Conservation (phyloP, 495 filamentous ascomycete genomes). For the Xylaria flabelliformis region DNA sequence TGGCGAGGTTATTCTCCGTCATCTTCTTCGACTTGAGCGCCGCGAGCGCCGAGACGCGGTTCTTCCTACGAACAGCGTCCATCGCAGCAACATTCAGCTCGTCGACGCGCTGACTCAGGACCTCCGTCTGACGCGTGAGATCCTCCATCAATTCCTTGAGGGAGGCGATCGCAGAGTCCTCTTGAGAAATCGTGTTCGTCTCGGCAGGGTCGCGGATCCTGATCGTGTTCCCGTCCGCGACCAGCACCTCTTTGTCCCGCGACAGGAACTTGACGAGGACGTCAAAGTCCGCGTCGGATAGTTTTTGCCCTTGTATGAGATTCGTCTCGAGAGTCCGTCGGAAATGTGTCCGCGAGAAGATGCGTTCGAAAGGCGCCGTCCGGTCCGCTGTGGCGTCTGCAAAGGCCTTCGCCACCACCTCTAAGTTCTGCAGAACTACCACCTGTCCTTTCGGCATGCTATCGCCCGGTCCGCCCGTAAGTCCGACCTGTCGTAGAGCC, state of each 20-base stretch:
- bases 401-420: constrained; percentile 57
- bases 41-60: constrained; percentile 73
- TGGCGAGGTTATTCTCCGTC: constrained; percentile 70
- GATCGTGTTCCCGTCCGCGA: constrained; percentile 74
- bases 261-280: constrained; percentile 74
- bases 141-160: constrained; percentile 71
- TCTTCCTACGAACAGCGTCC: constrained; percentile 70
- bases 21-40: constrained; percentile 84
- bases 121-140: constrained; percentile 62
- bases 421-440: constrained; percentile 62
- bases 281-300: constrained; percentile 71
- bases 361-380: constrained; percentile 63
- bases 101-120: constrained; percentile 60
- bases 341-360: constrained; percentile 72
- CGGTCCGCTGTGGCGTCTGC: constrained; percentile 53
- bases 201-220: constrained; percentile 67
- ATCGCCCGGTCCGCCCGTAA: constrained; percentile 58
- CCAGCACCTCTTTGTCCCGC: constrained; percentile 68
- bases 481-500: constrained; percentile 73
- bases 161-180: constrained; percentile 82
- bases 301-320: constrained; percentile 52
- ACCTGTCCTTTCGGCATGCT: constrained; percentile 59
- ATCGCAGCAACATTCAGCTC: constrained; percentile 68
- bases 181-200: constrained; percentile 62
- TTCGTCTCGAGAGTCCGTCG: constrained; percentile 60